Evolutionary conservation across 2,329 filamentous ascomycete genomes (phyloP).

Genomic region (Penicillium expansum): DNA sequence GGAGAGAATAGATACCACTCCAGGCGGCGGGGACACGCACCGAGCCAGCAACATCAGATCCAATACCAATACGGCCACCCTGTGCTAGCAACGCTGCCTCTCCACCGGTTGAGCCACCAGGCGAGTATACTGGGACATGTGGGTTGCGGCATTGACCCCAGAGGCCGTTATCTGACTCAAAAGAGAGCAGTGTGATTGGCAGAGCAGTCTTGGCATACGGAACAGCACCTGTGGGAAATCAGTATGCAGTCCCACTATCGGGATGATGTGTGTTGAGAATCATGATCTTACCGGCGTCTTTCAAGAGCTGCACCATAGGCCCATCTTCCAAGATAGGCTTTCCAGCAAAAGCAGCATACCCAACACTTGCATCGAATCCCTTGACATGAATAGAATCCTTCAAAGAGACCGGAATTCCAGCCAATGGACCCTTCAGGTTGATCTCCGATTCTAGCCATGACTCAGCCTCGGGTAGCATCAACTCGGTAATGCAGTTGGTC

Average conservation of each 20-base stretch:
- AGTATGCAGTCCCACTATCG: not conserved
- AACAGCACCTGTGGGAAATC: slow-evolving; percentile 60
- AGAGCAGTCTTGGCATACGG: slow-evolving; percentile 93
- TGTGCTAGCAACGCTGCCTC: slow-evolving; percentile 80
- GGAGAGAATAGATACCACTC: slow-evolving; percentile 80
- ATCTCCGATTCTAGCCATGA: slow-evolving; percentile 61
- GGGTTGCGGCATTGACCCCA: slow-evolving; percentile 84
- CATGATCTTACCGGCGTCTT: slow-evolving; percentile 62
- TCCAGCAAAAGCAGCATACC: slow-evolving; percentile 70
- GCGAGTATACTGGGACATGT: slow-evolving; percentile 78
- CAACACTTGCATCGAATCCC: slow-evolving; percentile 79
- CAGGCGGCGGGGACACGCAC: slow-evolving; percentile 86
- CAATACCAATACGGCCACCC: slow-evolving; percentile 81
- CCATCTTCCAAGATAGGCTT: slow-evolving; percentile 69
- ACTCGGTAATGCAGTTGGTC: slow-evolving; percentile 87
- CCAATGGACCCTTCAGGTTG: slow-evolving; percentile 77
- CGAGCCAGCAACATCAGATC: slow-evolving; percentile 86
- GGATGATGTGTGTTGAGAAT: not conserved
- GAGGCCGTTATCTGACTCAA: slow-evolving; percentile 74
- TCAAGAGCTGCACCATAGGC: slow-evolving; percentile 69
- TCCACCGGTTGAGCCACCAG: slow-evolving; percentile 83
- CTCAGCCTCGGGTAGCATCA: slow-evolving; percentile 77
- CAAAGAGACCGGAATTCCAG: slow-evolving; percentile 80
- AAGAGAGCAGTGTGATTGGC: slow-evolving; percentile 80
- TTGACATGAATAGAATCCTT: slow-evolving; percentile 76